Evolutionary conservation across 2,329 filamentous ascomycete species (phyloP).

Genomic region (Ophiocordyceps australis): DNA sequence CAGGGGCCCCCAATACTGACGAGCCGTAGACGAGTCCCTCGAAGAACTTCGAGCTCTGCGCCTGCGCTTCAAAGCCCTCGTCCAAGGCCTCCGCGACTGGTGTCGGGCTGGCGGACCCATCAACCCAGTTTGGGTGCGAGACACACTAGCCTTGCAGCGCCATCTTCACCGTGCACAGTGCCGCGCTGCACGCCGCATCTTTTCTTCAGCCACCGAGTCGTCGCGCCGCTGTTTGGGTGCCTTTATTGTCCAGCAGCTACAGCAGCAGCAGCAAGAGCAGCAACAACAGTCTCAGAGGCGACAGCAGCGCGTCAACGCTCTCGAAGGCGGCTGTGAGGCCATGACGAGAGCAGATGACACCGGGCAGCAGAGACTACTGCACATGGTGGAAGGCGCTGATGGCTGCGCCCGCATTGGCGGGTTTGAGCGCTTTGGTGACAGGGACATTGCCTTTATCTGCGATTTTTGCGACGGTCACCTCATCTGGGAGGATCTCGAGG

Average conservation of each 20-base stretch:
- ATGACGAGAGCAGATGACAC: too few relatives aligned
- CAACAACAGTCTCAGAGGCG: constrained; percentile 7
- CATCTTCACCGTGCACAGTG: constrained; percentile 40
- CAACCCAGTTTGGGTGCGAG: constrained; percentile 34
- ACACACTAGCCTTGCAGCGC: constrained; percentile 27
- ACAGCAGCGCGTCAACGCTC: too few relatives aligned
- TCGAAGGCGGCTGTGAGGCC: too few relatives aligned
- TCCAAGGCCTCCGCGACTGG: constrained; percentile 35
- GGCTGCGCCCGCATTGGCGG: constrained; percentile 32
- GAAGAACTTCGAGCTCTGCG: constrained; percentile 27
- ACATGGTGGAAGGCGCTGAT: constrained; percentile 26
- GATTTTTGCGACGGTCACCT: constrained; percentile 44
- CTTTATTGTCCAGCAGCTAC: constrained; percentile 31
- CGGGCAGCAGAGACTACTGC: constrained; percentile 22
- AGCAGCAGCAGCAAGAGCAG: constrained; percentile 11
- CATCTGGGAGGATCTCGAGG: constrained; percentile 36
- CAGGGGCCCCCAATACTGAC: too few relatives aligned
- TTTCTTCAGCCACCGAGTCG: constrained; percentile 28
- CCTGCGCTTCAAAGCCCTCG: constrained; percentile 25
- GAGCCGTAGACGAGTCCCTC: constrained; percentile 27
- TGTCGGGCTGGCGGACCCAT: constrained; percentile 33
- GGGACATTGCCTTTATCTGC: constrained; percentile 38
- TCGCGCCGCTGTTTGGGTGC: constrained; percentile 34
- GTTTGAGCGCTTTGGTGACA: constrained; percentile 35
- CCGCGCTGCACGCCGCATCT: constrained; percentile 36